Evolutionary conservation across 2,329 filamentous ascomycete genomes (phyloP).

Genomic region (Fusarium odoratissimum): DNA sequence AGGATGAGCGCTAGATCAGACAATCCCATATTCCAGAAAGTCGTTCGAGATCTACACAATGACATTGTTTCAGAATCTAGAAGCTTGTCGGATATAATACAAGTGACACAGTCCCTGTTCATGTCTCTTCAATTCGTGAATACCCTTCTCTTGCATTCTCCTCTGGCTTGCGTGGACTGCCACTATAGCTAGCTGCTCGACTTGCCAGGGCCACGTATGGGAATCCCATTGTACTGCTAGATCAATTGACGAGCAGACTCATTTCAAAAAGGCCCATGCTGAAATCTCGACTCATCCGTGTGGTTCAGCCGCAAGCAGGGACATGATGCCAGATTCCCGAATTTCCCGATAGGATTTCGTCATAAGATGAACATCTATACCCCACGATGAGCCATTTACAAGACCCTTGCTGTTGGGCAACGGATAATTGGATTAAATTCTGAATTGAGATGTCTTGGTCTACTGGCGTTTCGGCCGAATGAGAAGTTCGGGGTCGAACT

Average conservation of each 20-base stretch:
- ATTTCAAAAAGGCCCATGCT: conserved; percentile 6
- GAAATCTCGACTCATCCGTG: conserved; percentile 9
- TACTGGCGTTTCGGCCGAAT: too few species aligned
- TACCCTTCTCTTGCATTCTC: background rate
- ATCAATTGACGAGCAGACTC: background rate
- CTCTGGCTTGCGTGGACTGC: background rate
- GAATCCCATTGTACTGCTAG: background rate
- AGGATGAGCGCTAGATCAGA: background rate
- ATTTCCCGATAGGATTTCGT: conserved; percentile 3
- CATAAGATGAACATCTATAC: conserved; percentile 10
- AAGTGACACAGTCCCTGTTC: background rate
- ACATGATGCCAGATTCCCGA: conserved; percentile 20
- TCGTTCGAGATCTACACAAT: conserved; percentile 27
- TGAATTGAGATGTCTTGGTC: background rate
- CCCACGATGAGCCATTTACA: conserved; percentile 1
- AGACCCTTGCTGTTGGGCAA: background rate
- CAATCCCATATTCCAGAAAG: conserved; percentile 18
- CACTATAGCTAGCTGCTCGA: background rate
- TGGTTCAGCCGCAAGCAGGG: conserved; percentile 20
- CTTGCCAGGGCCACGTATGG: too few species aligned
- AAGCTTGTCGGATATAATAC: background rate
- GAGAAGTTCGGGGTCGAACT: accelerated
- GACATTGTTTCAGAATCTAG: conserved; percentile 1
- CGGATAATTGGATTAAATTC: too few species aligned
- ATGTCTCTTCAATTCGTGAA: too few species aligned